Evolutionary conservation across 306 rosid species (phyloP).

Genomic region (Vigna radiata): DNA sequence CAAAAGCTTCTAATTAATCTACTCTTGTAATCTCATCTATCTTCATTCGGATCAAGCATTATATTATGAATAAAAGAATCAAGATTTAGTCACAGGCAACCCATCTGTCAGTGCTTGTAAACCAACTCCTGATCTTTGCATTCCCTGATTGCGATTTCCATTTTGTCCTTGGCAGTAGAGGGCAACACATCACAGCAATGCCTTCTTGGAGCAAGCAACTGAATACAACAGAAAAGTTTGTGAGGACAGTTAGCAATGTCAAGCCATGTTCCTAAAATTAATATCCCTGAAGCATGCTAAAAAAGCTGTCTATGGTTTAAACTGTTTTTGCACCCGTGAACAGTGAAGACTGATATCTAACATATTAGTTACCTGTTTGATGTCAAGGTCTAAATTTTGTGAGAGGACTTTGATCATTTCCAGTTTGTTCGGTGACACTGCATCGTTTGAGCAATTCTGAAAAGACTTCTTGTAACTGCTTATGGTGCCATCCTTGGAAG

Average conservation of each 20-base stretch:
- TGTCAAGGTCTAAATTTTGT: slow-evolving; percentile 61
- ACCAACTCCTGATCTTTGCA: slow-evolving; percentile 85
- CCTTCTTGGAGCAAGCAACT: slow-evolving; percentile 92
- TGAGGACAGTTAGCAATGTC: slow-evolving; percentile 29
- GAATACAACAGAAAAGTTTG: slow-evolving; percentile 42
- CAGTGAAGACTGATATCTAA: not conserved
- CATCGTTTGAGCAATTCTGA: slow-evolving; percentile 62
- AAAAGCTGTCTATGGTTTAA: no score
- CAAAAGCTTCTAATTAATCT: slow-evolving; percentile 16
- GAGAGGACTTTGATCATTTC: slow-evolving; percentile 67
- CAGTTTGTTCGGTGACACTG: slow-evolving; percentile 60
- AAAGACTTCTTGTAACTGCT: slow-evolving; percentile 60
- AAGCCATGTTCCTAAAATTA: not conserved
- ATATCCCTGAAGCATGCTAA: not conserved
- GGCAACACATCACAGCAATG: slow-evolving; percentile 86
- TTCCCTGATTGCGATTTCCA: slow-evolving; percentile 79
- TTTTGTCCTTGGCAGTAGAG: slow-evolving; percentile 49
- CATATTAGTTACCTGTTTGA: slow-evolving; percentile 61
- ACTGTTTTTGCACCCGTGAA: no score
- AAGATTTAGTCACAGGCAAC: slow-evolving; percentile 7
- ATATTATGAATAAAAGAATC: slow-evolving; percentile 21
- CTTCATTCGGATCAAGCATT: slow-evolving; percentile 5
- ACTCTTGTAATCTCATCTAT: slow-evolving; percentile 3
- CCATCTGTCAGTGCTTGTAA: slow-evolving; percentile 53
- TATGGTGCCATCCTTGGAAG: slow-evolving; percentile 48